These are phyloP conservation scores for Sicyos baderoa DNA, from an alignment of 306 rosid genomes.

Conservation along the genomic window DNA sequence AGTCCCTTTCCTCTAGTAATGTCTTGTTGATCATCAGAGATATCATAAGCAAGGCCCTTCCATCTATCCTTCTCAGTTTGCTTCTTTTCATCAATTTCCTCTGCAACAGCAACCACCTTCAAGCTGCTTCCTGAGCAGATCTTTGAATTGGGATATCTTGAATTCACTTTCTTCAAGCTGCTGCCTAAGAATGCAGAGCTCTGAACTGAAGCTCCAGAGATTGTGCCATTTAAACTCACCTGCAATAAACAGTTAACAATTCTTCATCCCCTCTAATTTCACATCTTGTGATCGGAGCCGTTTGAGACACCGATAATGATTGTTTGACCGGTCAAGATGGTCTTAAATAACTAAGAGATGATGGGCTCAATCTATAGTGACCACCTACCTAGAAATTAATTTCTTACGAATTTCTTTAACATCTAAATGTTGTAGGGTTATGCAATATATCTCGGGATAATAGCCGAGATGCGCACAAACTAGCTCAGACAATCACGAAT, in stretches of 20 bases:
- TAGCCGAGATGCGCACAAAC: no score
- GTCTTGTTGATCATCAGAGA: slow-evolving; percentile 59
- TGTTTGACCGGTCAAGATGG: no score
- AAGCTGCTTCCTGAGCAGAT: slow-evolving; percentile 36
- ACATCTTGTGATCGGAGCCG: not conserved
- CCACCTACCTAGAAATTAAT: no score
- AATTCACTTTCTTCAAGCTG: slow-evolving; percentile 43
- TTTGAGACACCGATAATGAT: no score
- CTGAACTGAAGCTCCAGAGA: slow-evolving; percentile 40
- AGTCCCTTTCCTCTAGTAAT: slow-evolving; percentile 64
- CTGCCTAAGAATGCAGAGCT: slow-evolving; percentile 53
- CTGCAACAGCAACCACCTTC: slow-evolving; percentile 39
- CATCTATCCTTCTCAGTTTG: slow-evolving; percentile 45
- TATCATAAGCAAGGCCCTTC: slow-evolving; percentile 45
- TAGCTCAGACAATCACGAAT: no score
- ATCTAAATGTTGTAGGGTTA: no score
- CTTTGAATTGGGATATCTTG: slow-evolving; percentile 33
- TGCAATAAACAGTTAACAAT: slow-evolving; percentile 19
- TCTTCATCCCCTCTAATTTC: not conserved
- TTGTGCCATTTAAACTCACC: slow-evolving; percentile 50
- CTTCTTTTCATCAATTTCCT: slow-evolving; percentile 29
- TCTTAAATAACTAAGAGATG: no score
- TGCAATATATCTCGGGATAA: no score
- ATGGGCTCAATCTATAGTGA: no score
- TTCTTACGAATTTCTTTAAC: no score